Base-by-base conservation (phyloP, 78 protist genomes). In the Guillardia theta region DNA sequence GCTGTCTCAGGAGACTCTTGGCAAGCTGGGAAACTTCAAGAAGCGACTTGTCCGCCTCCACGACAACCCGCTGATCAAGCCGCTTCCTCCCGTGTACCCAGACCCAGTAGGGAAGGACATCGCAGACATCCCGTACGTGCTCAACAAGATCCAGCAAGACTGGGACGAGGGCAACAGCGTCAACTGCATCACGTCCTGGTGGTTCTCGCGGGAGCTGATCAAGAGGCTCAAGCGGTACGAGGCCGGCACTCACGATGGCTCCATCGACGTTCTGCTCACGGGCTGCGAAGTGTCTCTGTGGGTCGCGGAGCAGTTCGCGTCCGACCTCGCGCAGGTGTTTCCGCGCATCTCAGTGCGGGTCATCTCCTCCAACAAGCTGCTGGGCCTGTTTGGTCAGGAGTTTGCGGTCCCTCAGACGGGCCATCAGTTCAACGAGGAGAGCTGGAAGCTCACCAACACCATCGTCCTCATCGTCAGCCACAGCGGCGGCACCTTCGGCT, bases 341-440 rank as follows among this genome's bases (percentile, higher is more conserved):
- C 93, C 93, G 1, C 27, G 41, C 46, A 70, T 90, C 33, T 41
- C 33, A 45, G 41, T 90, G 54, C n/a, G 36, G 24, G 24, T 12
- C 33, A 15, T 53, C 93, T 90, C 93, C 9, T 6, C 93, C 47
- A 90, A 90, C 93, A 90, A 90, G 78, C 78, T 90, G 48, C 78
- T 90, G 45, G 93, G 80, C 30, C 93, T 48, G 46, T 22, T 90
- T 12, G 93, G 93, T 9, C 77, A 90, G 22, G 41, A 1, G 48
- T 39, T 54, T 8, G 83, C 93, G 30, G 37, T 90, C 80, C 93
- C 93, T 15, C 30, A 37, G 39, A 0, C 21, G 33, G 93, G 93
- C 78, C 24, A 24, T 78, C 27, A 2, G 43, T 21, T 90, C 80
- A 8, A 90, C 93, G 80, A 39, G 78, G 10, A 8, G 22, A 3